Evolutionary conservation across 1,139 yeast genomes (phyloP), one percentile per base, ranked within the genome.

Genomic region (Pichia kudriavzevii): DNA sequence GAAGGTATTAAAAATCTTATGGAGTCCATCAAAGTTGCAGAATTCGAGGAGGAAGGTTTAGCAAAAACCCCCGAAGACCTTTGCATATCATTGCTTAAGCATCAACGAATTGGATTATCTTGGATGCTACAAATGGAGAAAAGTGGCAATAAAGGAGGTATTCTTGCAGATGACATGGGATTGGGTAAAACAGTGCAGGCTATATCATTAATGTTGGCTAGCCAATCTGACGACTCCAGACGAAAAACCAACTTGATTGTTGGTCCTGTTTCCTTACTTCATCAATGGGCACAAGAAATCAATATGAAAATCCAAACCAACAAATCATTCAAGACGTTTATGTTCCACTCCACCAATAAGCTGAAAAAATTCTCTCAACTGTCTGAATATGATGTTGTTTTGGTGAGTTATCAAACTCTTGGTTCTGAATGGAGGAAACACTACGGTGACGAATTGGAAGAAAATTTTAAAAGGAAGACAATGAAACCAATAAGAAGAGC

Each of bases 81-180:
- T 49, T 62, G 76, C 4, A 71, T 85, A 7, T 69, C 70, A 27
- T 62, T 85, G 18, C 60, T 87, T 55, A 83, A 79, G 45, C 97
- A 91, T 61, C 98, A 91, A 59, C 67, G 85, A 37, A 65, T 79
- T 42, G 97, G 97, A 1, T 65, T 91, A 20, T 69, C 79, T 4
- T 91, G 97, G 97, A 61, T 91, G 46, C 50, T 71, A 30, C 66
- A 79, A 25, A 76, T 72, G 67, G 95, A 85, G 48, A 60, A 64
- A n/a, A 59, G 69, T 3, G 58, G 54, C 21, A 66, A 63, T 34
- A 69, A 68, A 42, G 96, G 96, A 19, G 95, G 95, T 2, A 69
- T 87, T 21, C 60, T 87, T 26, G 95, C 95, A 1, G 96, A 87
- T 60, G 95, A 83, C 61, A 87, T 87, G 96, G 96, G 95, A 22